These are phyloP conservation scores for Lyophyllum semitale DNA, from an alignment of 768 basidiomycete species.

Conservation along the genomic window DNA sequence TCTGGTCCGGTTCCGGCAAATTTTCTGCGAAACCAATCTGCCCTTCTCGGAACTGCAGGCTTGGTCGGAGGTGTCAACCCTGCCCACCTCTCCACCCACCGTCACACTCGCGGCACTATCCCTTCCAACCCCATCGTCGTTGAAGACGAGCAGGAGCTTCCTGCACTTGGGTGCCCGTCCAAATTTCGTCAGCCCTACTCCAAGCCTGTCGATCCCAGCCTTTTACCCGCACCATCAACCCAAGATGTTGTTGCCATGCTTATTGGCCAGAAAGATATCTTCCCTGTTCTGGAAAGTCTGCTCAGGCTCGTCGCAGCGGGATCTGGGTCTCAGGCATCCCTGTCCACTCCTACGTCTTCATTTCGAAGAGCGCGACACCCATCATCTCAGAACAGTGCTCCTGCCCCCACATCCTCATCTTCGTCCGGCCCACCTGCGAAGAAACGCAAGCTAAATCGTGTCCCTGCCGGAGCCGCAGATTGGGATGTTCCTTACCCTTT, in stretches of 20 bases:
- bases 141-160: conserved; percentile 52
- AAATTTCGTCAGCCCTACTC: conserved; percentile 21
- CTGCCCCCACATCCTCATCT: neutral
- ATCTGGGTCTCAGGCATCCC: conserved; percentile 3
- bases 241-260: conserved; percentile 63
- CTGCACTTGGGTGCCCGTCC: conserved; percentile 25
- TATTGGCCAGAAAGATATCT: conserved; percentile 63
- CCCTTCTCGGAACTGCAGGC: conserved; percentile 72
- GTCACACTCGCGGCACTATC: conserved; percentile 51
- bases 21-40: conserved; percentile 73
- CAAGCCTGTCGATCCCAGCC: conserved; percentile 37
- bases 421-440: conserved; percentile 40
- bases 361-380: conserved; percentile 12
- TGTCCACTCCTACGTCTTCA: conserved; percentile 5
- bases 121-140: conserved; percentile 70
- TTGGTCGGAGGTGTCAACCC: conserved; percentile 68
- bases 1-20: conserved; percentile 62
- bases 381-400: neutral
- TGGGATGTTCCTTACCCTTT: conserved; percentile 89
- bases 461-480: conserved; percentile 79
- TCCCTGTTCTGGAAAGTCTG: conserved; percentile 64
- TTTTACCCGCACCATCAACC: conserved; percentile 50
- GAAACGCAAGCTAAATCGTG: conserved; percentile 62
- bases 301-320: conserved; percentile 56
- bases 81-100: conserved; percentile 42